A percentile compares a stretch with the other conserved stretches of the same genome.
Evolutionary conservation across 2,329 filamentous ascomycete species (phyloP).

Genomic region (Thielaviopsis euricoi): DNA sequence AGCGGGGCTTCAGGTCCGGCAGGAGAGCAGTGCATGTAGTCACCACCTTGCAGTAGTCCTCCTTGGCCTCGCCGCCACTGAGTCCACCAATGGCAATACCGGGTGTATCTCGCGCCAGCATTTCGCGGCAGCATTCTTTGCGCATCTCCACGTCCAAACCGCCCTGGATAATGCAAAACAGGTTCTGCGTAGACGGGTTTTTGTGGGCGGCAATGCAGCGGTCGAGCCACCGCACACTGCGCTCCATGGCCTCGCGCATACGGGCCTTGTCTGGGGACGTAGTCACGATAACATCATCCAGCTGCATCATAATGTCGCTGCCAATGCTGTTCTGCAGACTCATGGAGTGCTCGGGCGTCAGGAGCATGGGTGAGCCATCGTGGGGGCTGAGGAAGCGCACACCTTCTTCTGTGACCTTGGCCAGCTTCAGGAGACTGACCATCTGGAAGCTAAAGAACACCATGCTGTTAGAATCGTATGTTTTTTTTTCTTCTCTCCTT

Average conservation of each 20-base stretch:
- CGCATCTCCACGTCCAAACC: constrained; percentile 80
- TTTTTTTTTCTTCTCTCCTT: too few relatives aligned
- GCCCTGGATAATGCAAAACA: constrained; percentile 98
- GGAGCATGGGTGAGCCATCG: constrained; percentile 86
- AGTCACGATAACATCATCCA: constrained; percentile 93
- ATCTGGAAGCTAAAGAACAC: constrained; percentile 72
- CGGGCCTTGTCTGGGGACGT: constrained; percentile 78
- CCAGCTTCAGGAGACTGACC: constrained; percentile 88
- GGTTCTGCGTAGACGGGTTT: constrained; percentile 67
- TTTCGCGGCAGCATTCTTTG: constrained; percentile 64
- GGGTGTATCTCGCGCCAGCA: constrained; percentile 81
- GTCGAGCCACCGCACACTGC: constrained; percentile 90
- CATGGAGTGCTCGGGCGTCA: constrained; percentile 95
- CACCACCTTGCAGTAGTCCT: constrained; percentile 81
- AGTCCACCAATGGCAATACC: constrained; percentile 93
- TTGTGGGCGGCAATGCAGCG: constrained; percentile 82
- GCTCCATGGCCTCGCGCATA: constrained; percentile 89
- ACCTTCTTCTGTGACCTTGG: constrained; percentile 86
- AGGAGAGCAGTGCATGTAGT: constrained; percentile 69
- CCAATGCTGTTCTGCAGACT: constrained; percentile 92
- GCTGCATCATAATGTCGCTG: constrained; percentile 98
- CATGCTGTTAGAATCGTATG: background rate
- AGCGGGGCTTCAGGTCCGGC: constrained; percentile 84
- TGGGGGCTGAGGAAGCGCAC: constrained; percentile 94
- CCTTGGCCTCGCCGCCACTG: constrained; percentile 87